Evolutionary conservation across 768 basidiomycete species (phyloP).

Genomic region (Lentinula detonsa): DNA sequence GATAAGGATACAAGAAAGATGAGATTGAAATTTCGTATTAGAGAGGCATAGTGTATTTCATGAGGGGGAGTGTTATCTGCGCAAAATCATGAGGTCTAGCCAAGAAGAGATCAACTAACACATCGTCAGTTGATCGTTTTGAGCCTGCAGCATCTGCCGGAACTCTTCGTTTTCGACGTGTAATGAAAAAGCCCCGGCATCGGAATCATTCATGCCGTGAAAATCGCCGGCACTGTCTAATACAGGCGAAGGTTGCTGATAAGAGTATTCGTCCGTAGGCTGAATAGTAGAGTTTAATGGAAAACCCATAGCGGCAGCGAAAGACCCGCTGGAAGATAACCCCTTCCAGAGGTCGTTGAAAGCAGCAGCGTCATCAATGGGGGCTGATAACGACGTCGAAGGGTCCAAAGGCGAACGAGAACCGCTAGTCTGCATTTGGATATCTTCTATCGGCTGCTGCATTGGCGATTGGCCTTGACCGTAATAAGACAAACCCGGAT

Average conservation of each 20-base stretch:
- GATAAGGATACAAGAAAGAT: neutral
- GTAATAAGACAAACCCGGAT: neutral
- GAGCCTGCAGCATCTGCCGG: neutral
- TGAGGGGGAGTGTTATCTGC: neutral
- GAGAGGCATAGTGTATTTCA: neutral
- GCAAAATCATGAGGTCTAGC: neutral
- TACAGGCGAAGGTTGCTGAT: neutral
- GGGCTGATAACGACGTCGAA: neutral
- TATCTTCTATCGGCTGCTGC: neutral
- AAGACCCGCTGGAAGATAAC: neutral
- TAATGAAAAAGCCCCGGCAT: neutral
- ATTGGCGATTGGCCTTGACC: neutral
- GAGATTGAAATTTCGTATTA: neutral
- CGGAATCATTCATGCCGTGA: neutral
- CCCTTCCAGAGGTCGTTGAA: slow-evolving; percentile 5
- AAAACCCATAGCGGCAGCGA: slow-evolving; percentile 1
- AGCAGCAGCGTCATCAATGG: neutral
- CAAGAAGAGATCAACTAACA: neutral
- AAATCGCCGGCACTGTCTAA: neutral
- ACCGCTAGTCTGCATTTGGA: neutral
- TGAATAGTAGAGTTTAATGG: neutral
- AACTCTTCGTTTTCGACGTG: neutral
- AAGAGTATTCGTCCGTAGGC: neutral
- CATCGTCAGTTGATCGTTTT: neutral
- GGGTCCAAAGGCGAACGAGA: neutral